These are phyloP conservation scores for Galerina marginata DNA, from an alignment of 768 basidiomycete genomes.

Conservation along the genomic window DNA sequence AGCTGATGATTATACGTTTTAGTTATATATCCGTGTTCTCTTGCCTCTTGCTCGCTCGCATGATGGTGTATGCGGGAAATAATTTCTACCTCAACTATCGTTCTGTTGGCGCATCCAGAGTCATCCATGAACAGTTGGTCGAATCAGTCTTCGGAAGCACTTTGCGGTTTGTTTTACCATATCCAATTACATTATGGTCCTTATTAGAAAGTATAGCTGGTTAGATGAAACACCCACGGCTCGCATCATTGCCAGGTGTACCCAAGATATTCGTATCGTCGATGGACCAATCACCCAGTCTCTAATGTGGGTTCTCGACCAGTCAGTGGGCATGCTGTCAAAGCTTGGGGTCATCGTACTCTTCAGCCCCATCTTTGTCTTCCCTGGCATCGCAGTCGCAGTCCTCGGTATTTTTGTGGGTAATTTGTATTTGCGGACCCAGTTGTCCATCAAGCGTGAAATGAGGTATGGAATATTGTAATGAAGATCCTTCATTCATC, in stretches of 20 bases:
- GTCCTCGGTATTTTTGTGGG: slow-evolving; percentile 47
- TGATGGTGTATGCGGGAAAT: not conserved
- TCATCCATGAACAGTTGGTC: slow-evolving; percentile 17
- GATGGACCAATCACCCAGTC: slow-evolving; percentile 46
- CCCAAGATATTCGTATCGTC: slow-evolving; percentile 41
- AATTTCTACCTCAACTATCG: slow-evolving; percentile 32
- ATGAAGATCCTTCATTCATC: not conserved
- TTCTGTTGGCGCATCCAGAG: slow-evolving; percentile 35
- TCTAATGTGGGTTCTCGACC: slow-evolving; percentile 32
- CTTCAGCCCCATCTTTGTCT: slow-evolving; percentile 46
- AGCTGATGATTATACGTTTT: not conserved
- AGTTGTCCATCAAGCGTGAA: slow-evolving; percentile 49
- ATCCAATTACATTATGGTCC: not conserved
- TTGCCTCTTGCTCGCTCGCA: slow-evolving; percentile 29
- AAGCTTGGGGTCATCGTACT: slow-evolving; percentile 46
- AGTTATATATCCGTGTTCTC: slow-evolving; percentile 51
- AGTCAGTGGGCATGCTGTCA: slow-evolving; percentile 38
- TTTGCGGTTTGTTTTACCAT: slow-evolving; percentile 14
- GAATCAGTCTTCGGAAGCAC: slow-evolving; percentile 21
- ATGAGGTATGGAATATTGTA: slow-evolving; percentile 31
- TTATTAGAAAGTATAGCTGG: slow-evolving; percentile 13
- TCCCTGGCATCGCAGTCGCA: slow-evolving; percentile 46
- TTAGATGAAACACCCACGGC: slow-evolving; percentile 25
- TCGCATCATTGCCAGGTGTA: slow-evolving; percentile 23
- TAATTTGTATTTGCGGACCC: slow-evolving; percentile 46